Evolutionary conservation across 208 protist species (phyloP), one percentile per base, ranked within the genome.

Genomic region (Wallacemonas collosoma): DNA sequence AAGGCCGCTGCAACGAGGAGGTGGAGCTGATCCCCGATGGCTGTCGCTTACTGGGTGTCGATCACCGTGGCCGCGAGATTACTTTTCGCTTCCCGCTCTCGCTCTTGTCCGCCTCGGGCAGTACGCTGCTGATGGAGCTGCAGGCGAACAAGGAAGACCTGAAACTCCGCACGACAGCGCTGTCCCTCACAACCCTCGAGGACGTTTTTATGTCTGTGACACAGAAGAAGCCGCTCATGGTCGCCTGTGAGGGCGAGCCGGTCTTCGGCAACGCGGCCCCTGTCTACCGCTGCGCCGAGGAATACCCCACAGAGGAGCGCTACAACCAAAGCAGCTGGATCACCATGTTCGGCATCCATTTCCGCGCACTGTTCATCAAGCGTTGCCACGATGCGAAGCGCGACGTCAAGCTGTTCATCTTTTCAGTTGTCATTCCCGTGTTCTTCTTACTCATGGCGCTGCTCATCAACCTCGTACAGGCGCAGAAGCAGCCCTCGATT

Each of bases 121-220:
- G 66, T 36, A n/a, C 44, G 17, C 76, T 96, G 64, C 75, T 96
- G 57, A 68, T 71, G 35, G 51, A 54, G 43, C 76, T 96, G 17
- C 68, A 91, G 68, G 48, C 4, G 6, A 38, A 81, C 26, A 75
- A 79, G 48, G 54, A 72, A 55, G 73, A 72, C n/a, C 76, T 94
- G 15, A 64, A 67, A 38, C 55, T 96, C 48, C 84, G 72, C 63
- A 83, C 79, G 15, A 82, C 91, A 39, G 79, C 79, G 17, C 70
- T 96, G 45, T 86, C 83, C 68, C 73, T 93, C 53, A 85, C 93
- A 51, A 94, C 93, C 51, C 73, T 97, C 47, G 85, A 94, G 77
- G 86, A 97, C 68, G 93, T 97, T 2, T 93, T 97, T 71, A 81
- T 90, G 65, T 79, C 61, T 44, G 55, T 85, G 36, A 89, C 80